Evolutionary conservation across 345 rosid genomes (phyloP), one percentile per base, ranked within the genome.

Genomic region (Salix viminalis): DNA sequence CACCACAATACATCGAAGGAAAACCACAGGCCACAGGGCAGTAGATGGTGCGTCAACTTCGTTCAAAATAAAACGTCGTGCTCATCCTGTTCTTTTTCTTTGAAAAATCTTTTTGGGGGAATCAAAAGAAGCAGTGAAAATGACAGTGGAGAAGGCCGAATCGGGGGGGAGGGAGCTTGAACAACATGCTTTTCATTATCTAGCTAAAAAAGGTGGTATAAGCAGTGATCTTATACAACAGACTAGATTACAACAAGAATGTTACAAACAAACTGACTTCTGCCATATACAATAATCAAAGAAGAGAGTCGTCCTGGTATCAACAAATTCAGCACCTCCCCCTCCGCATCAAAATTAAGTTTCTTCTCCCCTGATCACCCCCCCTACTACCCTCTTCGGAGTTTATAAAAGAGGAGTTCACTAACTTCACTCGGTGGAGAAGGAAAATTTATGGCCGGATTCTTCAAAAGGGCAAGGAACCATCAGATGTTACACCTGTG

Each of bases 201-300:
- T 44, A n/a, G 60, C 75, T 67, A 70, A 41, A 67, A 39, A 2
- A n/a, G 32, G 61, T 71, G 9, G 70, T 46, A 30, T 30, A 44
- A 67, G 79, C 74, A 76, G 64, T 82, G 62, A 73, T 76, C 76
- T 48, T 44, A 68, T 61, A 30, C 75, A 65, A 74, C 69, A 48
- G 73, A 72, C 79, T 72, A 36, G 56, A 52, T 69, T 79, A 82
- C 80, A 74, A 28, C 75, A 76, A 67, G 36, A 75, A 79, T 79
- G 72, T 79, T 72, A 65, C 77, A 32, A 73, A 50, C 67, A 32
- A 46, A 54, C 71, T 69, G 56, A 19, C 68, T 18, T 68, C 80
- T 66, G 71, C 74, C 81, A 80, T 83, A 75, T 83, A 83, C 86
- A 83, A 72, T 70, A 77, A 70, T 67, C 71, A 26, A 7, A 15